A percentile compares a stretch with the other conserved stretches of the same genome.
These are phyloP conservation scores for Ceriops tagal DNA, from an alignment of 345 rosid species.

Conservation along the genomic window DNA sequence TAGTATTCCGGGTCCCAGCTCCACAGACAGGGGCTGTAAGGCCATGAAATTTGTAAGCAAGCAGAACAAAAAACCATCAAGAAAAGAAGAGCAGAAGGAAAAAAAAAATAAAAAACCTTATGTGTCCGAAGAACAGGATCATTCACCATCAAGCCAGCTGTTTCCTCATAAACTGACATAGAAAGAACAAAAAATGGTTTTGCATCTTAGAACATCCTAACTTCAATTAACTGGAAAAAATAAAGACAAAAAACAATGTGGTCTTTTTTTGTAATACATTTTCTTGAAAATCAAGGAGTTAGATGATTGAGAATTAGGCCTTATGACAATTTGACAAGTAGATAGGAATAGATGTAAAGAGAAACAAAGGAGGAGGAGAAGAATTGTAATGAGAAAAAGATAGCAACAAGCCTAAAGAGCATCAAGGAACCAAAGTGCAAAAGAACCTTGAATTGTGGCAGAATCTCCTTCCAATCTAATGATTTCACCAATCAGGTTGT, in stretches of 20 bases:
- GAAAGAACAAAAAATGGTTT: slow-evolving; percentile 1
- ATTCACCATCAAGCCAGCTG: slow-evolving; percentile 89
- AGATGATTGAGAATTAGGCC: too few relatives aligned
- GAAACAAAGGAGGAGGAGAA: not conserved
- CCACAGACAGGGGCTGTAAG: slow-evolving; percentile 92
- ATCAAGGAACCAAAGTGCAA: not conserved
- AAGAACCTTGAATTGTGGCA: slow-evolving; percentile 92
- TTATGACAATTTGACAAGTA: not conserved
- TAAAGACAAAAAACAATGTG: not conserved
- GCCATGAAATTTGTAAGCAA: slow-evolving; percentile 24
- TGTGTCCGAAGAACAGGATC: slow-evolving; percentile 92
- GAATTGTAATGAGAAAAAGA: not conserved
- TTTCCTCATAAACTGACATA: slow-evolving; percentile 84
- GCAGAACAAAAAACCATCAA: slow-evolving; percentile 1
- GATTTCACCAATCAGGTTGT: slow-evolving; percentile 92
- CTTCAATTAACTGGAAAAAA: not conserved
- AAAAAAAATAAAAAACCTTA: slow-evolving; percentile 46
- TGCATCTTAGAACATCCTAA: not conserved
- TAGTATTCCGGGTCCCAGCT: slow-evolving; percentile 97
- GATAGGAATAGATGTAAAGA: not conserved
- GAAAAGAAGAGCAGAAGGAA: not conserved
- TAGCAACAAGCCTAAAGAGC: not conserved
- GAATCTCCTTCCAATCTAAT: slow-evolving; percentile 98
- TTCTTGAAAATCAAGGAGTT: not conserved
- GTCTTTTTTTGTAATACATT: not conserved